A percentile compares a stretch with the other conserved stretches of the same genome.
Conservation (phyloP, 768 basidiomycete species). For the Auricularia sp. region DNA sequence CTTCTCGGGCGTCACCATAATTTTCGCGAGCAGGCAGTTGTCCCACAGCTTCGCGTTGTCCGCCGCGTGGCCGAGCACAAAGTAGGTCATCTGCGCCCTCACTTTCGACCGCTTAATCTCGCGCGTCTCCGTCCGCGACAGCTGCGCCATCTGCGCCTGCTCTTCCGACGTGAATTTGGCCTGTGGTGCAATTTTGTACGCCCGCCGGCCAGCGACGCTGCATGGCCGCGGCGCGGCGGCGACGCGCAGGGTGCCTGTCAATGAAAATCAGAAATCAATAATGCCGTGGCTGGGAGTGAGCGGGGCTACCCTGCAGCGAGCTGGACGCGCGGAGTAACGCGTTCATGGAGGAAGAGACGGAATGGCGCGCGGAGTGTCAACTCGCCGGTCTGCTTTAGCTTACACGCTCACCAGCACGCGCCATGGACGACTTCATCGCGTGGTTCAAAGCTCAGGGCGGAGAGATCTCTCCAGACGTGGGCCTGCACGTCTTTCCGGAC, state of each 20-base stretch:
- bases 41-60: constrained; percentile 56
- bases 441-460: constrained; percentile 54
- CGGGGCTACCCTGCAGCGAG: no score
- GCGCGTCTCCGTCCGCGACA: background rate
- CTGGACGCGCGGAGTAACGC: no score
- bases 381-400: no score
- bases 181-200: background rate
- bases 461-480: constrained; percentile 28
- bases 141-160: background rate
- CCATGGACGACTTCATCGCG: constrained; percentile 25
- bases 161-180: background rate
- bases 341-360: no score
- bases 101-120: constrained; percentile 9
- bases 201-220: background rate
- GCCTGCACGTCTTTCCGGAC: constrained; percentile 30
- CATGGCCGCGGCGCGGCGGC: no score
- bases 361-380: no score
- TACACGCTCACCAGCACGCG: no score
- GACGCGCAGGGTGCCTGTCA: no score
- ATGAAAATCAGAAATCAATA: no score
- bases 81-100: constrained; percentile 41
- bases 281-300: no score
- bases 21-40: constrained; percentile 51
- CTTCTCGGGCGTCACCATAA: constrained; percentile 43
- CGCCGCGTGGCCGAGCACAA: constrained; percentile 63